These are phyloP conservation scores for Penicillium canescens DNA, from an alignment of 495 filamentous ascomycete genomes.

Conservation along the genomic window DNA sequence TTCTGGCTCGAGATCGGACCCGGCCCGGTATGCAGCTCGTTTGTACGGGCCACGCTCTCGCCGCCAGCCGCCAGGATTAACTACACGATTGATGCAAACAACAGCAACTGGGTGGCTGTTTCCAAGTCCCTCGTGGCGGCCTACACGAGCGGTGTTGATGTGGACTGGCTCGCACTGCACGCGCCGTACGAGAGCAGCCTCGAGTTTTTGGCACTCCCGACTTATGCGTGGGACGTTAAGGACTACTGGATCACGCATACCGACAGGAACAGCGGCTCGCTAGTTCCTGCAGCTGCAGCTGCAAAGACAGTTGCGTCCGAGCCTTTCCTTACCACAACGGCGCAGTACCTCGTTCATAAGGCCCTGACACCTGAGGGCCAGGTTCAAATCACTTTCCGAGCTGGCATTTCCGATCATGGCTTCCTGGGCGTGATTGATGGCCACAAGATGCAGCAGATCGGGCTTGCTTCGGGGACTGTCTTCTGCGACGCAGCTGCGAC, in stretches of 20 bases:
- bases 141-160: background rate
- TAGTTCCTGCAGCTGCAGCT: no score
- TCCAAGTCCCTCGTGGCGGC: background rate
- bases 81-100: background rate
- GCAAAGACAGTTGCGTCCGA: no score
- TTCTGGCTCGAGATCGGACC: conserved; percentile 2
- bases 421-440: no score
- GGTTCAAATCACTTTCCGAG: no score
- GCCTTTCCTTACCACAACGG: no score
- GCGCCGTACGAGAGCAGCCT: conserved; percentile 9
- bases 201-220: conserved; percentile 60
- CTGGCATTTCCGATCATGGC: no score
- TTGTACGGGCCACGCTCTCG: background rate
- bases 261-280: no score
- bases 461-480: no score
- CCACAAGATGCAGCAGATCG: no score
- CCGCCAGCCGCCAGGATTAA: background rate
- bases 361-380: no score
- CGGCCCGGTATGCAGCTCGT: background rate
- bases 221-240: conserved; percentile 68
- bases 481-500: no score
- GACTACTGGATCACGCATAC: conserved; percentile 61
- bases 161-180: conserved; percentile 1
- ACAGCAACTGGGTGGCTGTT: background rate
- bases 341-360: no score